Evolutionary conservation across 305 asterid genomes (phyloP), one percentile per base, ranked within the genome.

Genomic region (Fraxinus dipetala): DNA sequence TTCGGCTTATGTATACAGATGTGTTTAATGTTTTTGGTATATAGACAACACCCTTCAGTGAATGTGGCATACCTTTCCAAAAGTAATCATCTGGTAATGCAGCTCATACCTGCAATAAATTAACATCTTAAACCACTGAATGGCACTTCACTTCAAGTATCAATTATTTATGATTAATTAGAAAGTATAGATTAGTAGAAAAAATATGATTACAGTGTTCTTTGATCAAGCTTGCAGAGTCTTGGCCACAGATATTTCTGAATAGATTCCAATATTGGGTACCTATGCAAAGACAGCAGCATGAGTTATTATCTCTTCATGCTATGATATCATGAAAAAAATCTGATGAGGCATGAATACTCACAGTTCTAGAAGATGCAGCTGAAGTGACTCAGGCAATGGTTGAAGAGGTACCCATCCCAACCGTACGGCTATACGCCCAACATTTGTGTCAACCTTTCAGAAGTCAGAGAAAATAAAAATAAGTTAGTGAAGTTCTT

Each of bases 341-440:
- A 20, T 35, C 32, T 75, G 35, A 54, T 56, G 73, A 75, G 79
- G 22, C 78, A 84, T 59, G 78, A 78, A 78, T 43, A 92, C 98
- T 94, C 86, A 95, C 99, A 94, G 81, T 91, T 96, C 99, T 78
- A 96, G 91, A 81, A 94, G 92, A 80, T 96, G 99, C 91, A 96
- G 88, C 87, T 96, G 98, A 84, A 96, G 97, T 35, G 98, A 93
- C 87, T 96, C 99, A 0, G 99, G 99, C 89, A 96, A 87, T 82
- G 99, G 98, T 88, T 92, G 99, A 87, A 96, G 97, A 72, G 99
- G 99, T 51, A 96, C 99, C 99, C 99, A 96, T 78, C 99, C 99
- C 86, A 96, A 92, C 85, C 99, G 88, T 86, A 95, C 98, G 34
- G 98, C 98, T 88, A 96, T 93, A 54, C 99, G 98, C 76, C 98